Percentiles rank a stretch among this genome's conserved stretches.
Conservation (phyloP, 2,329 filamentous ascomycete genomes). For the Mariannaea sp. region DNA sequence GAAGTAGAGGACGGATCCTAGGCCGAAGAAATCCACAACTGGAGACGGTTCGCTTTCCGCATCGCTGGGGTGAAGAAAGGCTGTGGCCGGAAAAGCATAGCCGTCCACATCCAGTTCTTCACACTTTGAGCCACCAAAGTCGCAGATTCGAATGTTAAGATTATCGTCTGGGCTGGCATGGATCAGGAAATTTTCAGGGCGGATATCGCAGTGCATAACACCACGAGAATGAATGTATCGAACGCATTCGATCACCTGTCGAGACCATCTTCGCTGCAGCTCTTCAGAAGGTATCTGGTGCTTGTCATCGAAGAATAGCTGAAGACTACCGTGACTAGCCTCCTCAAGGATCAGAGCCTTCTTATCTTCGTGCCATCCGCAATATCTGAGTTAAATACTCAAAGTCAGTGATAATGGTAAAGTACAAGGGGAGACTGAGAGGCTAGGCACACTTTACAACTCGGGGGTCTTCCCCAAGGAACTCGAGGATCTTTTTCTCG, state of each 20-base stretch:
- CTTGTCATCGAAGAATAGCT: constrained; percentile 19
- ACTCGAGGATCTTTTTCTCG: constrained; percentile 8
- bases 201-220: constrained; percentile 43
- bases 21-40: constrained; percentile 24
- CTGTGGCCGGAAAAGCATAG: constrained; percentile 28
- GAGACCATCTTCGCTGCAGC: constrained; percentile 28
- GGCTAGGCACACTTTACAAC: neutral
- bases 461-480: constrained; percentile 2
- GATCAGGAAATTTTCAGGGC: constrained; percentile 40
- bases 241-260: constrained; percentile 38
- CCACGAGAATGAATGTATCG: constrained; percentile 38
- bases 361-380: constrained; percentile 5
- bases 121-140: constrained; percentile 41
- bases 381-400: neutral
- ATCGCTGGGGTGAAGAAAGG: constrained; percentile 20
- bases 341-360: constrained; percentile 23
- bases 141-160: constrained; percentile 40
- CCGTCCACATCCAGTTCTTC: constrained; percentile 37
- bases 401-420: neutral
- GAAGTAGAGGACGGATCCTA: constrained; percentile 28
- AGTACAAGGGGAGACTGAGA: neutral
- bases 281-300: neutral
- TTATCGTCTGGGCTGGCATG: constrained; percentile 30
- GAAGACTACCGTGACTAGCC: constrained; percentile 27
- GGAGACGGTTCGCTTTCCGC: constrained; percentile 1